phyloP scores from a whole-genome alignment of 495 filamentous ascomycete species.

The Immersiella caudata region DNA sequence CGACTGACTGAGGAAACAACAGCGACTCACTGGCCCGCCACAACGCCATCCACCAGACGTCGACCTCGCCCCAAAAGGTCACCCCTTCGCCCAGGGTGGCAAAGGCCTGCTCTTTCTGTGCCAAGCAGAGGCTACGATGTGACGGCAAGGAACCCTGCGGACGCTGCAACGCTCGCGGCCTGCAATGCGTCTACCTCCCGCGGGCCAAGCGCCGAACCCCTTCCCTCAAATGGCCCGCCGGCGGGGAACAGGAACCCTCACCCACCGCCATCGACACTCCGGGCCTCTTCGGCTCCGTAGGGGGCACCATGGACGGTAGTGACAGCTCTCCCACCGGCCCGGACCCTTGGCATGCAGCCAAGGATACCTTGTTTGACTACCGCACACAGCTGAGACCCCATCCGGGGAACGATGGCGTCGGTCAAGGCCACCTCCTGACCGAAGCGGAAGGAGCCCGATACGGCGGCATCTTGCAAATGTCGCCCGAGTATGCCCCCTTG shows the following conservation, averaged over 20 bases:
- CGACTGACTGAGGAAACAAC: background rate
- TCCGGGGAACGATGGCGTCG: background rate
- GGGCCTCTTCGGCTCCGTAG: too few species aligned
- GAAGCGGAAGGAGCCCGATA: background rate
- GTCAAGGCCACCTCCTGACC: background rate
- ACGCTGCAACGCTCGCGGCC: background rate
- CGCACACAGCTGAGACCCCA: too few species aligned
- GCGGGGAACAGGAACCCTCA: background rate
- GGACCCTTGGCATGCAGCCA: background rate
- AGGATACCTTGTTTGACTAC: background rate
- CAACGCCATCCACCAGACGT: conserved; percentile 9
- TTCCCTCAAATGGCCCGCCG: background rate
- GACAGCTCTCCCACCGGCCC: background rate
- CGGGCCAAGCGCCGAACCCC: conserved; percentile 1
- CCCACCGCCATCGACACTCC: background rate
- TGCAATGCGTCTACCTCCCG: conserved; percentile 4
- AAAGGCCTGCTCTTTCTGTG: conserved; percentile 1
- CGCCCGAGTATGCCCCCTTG: background rate
- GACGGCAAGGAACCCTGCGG: conserved; percentile 4
- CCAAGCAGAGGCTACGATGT: conserved; percentile 6
- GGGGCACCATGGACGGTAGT: too few species aligned
- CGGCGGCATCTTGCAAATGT: background rate
- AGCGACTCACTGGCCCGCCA: conserved; percentile 5
- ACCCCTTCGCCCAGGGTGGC: background rate
- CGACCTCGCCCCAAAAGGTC: background rate